Conservation (phyloP, 2,329 filamentous ascomycete genomes). For the Chaetomium strumarium region DNA sequence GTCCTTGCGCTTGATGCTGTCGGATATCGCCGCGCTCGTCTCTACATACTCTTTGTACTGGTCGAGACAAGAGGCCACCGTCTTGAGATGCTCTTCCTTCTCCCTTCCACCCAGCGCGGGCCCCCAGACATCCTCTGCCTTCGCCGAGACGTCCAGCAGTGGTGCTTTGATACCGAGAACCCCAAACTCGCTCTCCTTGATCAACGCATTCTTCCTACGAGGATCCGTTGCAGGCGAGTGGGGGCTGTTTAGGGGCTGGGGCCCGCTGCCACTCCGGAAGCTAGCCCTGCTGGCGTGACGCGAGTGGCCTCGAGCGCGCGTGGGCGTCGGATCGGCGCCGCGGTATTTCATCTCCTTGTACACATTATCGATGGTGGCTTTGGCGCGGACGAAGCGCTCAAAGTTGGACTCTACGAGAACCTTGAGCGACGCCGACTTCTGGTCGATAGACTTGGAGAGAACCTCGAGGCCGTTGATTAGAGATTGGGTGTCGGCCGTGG, state of each 20-base stretch:
- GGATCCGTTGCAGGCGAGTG: slow-evolving; percentile 44
- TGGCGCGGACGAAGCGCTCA: slow-evolving; percentile 93
- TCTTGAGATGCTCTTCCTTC: slow-evolving; percentile 80
- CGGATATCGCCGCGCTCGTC: slow-evolving; percentile 67
- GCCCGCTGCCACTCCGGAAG: slow-evolving; percentile 49
- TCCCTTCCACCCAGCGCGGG: slow-evolving; percentile 87
- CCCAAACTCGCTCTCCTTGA: slow-evolving; percentile 89
- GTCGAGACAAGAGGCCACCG: slow-evolving; percentile 68
- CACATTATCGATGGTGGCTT: slow-evolving; percentile 96
- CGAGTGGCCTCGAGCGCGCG: slow-evolving; percentile 48
- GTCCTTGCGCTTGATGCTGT: slow-evolving; percentile 85
- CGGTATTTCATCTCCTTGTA: slow-evolving; percentile 94
- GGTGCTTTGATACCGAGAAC: slow-evolving; percentile 83
- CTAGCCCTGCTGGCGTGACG: slow-evolving; percentile 63
- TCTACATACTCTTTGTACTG: slow-evolving; percentile 78
- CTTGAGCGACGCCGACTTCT: slow-evolving; percentile 95
- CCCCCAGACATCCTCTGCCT: slow-evolving; percentile 96
- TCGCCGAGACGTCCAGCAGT: slow-evolving; percentile 81
- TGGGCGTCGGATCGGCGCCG: slow-evolving; percentile 47
- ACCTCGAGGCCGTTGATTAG: slow-evolving; percentile 77
- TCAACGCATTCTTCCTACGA: slow-evolving; percentile 79
- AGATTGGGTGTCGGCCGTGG: slow-evolving; percentile 73
- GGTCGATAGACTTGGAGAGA: slow-evolving; percentile 86
- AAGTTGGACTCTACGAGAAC: slow-evolving; percentile 97
- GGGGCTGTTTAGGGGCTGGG: slow-evolving; percentile 34